phyloP scores from a whole-genome alignment of 2,329 filamentous ascomycete genomes.

The Talaromyces sp. region DNA sequence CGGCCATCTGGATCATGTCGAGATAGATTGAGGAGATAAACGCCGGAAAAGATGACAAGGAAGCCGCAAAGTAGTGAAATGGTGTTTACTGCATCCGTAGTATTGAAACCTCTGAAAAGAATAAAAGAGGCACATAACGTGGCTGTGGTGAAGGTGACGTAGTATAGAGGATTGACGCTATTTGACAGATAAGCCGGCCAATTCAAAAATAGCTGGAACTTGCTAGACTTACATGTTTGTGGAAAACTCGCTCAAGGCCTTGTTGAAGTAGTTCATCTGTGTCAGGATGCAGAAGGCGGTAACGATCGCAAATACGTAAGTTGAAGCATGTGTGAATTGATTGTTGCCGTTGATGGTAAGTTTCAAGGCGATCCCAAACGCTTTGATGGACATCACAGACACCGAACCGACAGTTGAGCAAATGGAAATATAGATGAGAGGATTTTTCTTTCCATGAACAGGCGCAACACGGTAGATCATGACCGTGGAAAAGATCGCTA shows the following conservation, averaged over 20 bases:
- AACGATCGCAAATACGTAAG: conserved; percentile 95
- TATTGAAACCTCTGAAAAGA: conserved; percentile 94
- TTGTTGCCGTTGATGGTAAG: conserved; percentile 90
- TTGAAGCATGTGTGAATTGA: conserved; percentile 90
- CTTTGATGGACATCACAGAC: conserved; percentile 98
- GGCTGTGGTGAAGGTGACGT: conserved; percentile 93
- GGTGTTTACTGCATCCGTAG: conserved; percentile 83
- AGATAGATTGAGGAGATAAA: conserved; percentile 94
- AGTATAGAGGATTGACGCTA: conserved; percentile 93
- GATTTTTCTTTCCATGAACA: conserved; percentile 87
- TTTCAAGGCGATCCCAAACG: conserved; percentile 95
- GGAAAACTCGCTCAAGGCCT: conserved; percentile 91
- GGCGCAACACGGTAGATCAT: conserved; percentile 98
- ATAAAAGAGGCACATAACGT: conserved; percentile 94
- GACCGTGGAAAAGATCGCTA: conserved; percentile 75
- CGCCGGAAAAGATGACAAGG: conserved; percentile 88
- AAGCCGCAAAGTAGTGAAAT: conserved; percentile 90
- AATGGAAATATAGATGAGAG: conserved; percentile 92
- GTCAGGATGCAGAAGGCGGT: conserved; percentile 90
- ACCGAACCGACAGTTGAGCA: conserved; percentile 96
- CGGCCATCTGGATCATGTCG: conserved; percentile 81
- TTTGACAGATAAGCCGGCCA: neutral
- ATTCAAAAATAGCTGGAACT: neutral
- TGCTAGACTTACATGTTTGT: conserved; percentile 76
- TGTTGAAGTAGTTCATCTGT: conserved; percentile 99